These are phyloP conservation scores for Huiozyma sinensis DNA, from an alignment of 805 yeast species.

Conservation along the genomic window DNA sequence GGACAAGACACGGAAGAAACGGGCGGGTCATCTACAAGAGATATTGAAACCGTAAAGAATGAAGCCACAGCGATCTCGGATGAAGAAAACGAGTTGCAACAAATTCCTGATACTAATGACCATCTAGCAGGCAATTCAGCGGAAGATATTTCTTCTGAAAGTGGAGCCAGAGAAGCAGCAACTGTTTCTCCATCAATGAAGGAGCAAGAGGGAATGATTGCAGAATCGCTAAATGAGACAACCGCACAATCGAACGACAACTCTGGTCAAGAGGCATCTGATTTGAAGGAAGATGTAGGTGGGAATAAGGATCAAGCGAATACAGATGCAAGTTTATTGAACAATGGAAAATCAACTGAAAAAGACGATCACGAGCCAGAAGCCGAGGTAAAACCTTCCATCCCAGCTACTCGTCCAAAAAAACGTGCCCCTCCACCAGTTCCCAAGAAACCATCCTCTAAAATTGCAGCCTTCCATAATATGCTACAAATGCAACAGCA, in stretches of 20 bases:
- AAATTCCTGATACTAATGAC: too few species aligned
- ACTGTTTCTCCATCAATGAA: background rate
- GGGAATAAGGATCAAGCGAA: background rate
- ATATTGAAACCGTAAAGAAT: too few species aligned
- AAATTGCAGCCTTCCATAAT: slow-evolving; percentile 72
- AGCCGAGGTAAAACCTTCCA: slow-evolving; percentile 5
- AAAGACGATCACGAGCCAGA: background rate
- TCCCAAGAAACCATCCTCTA: slow-evolving; percentile 70
- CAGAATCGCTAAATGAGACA: background rate
- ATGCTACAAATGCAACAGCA: slow-evolving; percentile 48
- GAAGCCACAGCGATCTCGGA: too few species aligned
- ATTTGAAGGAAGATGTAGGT: background rate
- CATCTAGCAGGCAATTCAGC: background rate
- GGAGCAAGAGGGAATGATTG: background rate
- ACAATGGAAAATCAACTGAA: too few species aligned
- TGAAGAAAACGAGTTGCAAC: too few species aligned
- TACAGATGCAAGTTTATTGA: too few species aligned
- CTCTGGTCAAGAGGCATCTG: background rate
- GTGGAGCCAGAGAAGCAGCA: background rate
- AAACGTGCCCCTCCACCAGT: slow-evolving; percentile 48
- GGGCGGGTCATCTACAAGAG: too few species aligned
- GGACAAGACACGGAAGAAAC: too few species aligned
- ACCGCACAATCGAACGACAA: background rate
- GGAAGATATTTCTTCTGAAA: background rate
- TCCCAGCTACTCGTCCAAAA: slow-evolving; percentile 4